A percentile compares a stretch with the other conserved stretches of the same genome.
Evolutionary conservation across 768 basidiomycete species (phyloP).

Genomic region (Gymnopilus dilepis): DNA sequence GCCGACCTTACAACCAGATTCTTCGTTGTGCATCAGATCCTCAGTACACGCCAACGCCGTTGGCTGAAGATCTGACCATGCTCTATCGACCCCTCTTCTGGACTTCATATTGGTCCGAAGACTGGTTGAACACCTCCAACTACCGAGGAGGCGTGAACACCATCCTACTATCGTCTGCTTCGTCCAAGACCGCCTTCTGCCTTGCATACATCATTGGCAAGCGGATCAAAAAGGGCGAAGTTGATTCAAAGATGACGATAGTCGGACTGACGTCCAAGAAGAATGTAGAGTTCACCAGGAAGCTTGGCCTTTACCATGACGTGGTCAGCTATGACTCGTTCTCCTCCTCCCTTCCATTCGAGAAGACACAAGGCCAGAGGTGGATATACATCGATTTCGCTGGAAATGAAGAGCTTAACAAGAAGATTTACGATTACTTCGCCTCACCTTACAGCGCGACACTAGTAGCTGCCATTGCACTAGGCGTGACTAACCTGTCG

Average conservation of each 20-base stretch:
- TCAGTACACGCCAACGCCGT: slow-evolving; percentile 52
- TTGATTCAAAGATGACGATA: slow-evolving; percentile 38
- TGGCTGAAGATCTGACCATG: slow-evolving; percentile 68
- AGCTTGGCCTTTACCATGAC: slow-evolving; percentile 60
- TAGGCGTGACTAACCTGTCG: slow-evolving; percentile 63
- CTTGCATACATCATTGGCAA: slow-evolving; percentile 64
- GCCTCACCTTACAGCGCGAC: slow-evolving; percentile 38
- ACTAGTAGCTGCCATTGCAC: slow-evolving; percentile 47
- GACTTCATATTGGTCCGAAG: slow-evolving; percentile 79
- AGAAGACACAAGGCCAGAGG: slow-evolving; percentile 32
- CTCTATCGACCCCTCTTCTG: slow-evolving; percentile 76
- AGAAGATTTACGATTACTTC: slow-evolving; percentile 47
- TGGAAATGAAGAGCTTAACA: slow-evolving; percentile 58
- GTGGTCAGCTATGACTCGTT: slow-evolving; percentile 61
- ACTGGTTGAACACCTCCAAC: slow-evolving; percentile 59
- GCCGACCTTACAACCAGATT: slow-evolving; percentile 72
- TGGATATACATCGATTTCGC: slow-evolving; percentile 73
- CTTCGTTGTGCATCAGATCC: slow-evolving; percentile 62
- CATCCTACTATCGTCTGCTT: slow-evolving; percentile 71
- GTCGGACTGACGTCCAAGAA: slow-evolving; percentile 65
- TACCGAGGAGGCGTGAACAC: slow-evolving; percentile 54
- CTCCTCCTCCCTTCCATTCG: slow-evolving; percentile 34
- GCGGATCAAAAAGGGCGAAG: slow-evolving; percentile 40
- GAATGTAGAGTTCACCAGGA: slow-evolving; percentile 59
- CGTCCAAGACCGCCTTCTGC: slow-evolving; percentile 75